Conservation (phyloP, 441 rosid species). For the Erodium chrysanthum region DNA sequence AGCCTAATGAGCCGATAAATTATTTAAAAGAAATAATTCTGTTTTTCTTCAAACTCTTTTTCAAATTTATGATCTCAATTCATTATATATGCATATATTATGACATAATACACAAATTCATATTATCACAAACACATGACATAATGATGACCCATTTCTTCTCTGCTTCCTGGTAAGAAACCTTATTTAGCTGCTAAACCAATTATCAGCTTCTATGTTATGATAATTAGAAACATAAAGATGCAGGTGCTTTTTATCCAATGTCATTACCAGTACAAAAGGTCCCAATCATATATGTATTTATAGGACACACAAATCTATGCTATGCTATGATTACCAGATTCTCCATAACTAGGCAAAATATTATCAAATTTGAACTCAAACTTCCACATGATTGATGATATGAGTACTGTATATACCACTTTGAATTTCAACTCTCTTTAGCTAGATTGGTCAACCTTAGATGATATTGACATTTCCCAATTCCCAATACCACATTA, state of each 20-base stretch:
- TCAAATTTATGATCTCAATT: too few species aligned
- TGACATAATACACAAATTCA: neutral
- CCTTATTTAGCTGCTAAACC: neutral
- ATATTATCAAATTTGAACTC: neutral
- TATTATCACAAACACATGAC: neutral
- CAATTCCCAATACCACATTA: neutral
- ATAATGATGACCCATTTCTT: neutral
- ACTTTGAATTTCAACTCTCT: neutral
- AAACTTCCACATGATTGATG: constrained; percentile 2
- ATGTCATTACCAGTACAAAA: constrained; percentile 2
- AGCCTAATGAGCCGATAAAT: too few species aligned
- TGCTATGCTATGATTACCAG: constrained; percentile 3
- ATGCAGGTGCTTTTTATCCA: neutral
- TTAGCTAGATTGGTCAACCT: neutral
- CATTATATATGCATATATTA: neutral
- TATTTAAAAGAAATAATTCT: too few species aligned
- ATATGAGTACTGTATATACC: neutral
- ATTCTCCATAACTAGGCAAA: neutral
- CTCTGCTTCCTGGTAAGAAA: neutral
- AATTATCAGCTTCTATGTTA: neutral
- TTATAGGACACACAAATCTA: constrained; percentile 3
- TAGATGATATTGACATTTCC: neutral
- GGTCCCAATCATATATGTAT: neutral
- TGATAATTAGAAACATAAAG: constrained; percentile 2
- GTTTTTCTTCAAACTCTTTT: too few species aligned